phyloP scores from a whole-genome alignment of 768 basidiomycete species.

The Leccinum rimulosum region DNA sequence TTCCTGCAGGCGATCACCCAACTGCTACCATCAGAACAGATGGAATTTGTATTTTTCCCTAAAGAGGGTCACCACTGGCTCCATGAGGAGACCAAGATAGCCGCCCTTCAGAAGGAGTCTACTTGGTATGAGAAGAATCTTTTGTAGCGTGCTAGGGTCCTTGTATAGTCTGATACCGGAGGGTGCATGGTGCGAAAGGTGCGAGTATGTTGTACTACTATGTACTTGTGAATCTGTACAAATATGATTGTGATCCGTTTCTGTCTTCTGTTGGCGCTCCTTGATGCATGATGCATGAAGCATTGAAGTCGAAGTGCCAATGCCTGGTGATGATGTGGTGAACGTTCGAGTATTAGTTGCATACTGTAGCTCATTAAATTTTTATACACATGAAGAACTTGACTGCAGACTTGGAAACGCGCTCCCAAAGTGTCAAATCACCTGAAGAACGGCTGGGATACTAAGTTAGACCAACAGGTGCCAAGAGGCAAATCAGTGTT shows the following conservation, averaged over 20 bases:
- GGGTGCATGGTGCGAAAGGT: not conserved
- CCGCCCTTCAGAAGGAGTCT: conserved; percentile 31
- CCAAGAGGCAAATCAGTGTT: too few relatives aligned
- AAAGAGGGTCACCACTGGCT: conserved; percentile 41
- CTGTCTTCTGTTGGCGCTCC: not conserved
- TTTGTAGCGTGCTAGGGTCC: not conserved
- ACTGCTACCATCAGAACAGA: conserved; percentile 2
- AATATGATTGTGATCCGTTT: not conserved
- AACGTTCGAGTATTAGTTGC: too few relatives aligned
- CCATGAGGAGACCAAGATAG: conserved; percentile 28
- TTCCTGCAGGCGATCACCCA: conserved; percentile 3
- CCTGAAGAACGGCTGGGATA: too few relatives aligned
- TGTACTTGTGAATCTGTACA: not conserved
- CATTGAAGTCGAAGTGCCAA: too few relatives aligned
- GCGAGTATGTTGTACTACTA: not conserved
- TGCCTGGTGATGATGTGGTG: too few relatives aligned
- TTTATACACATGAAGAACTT: too few relatives aligned
- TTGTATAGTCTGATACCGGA: not conserved
- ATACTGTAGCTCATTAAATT: too few relatives aligned
- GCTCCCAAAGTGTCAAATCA: too few relatives aligned
- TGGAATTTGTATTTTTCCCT: conserved; percentile 38
- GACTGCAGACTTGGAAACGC: too few relatives aligned
- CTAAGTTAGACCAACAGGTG: too few relatives aligned
- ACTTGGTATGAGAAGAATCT: conserved; percentile 31
- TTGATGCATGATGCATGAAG: too few relatives aligned